Evolutionary conservation across 169 alveolate species (phyloP).

Genomic region (Theileria orientalis): DNA sequence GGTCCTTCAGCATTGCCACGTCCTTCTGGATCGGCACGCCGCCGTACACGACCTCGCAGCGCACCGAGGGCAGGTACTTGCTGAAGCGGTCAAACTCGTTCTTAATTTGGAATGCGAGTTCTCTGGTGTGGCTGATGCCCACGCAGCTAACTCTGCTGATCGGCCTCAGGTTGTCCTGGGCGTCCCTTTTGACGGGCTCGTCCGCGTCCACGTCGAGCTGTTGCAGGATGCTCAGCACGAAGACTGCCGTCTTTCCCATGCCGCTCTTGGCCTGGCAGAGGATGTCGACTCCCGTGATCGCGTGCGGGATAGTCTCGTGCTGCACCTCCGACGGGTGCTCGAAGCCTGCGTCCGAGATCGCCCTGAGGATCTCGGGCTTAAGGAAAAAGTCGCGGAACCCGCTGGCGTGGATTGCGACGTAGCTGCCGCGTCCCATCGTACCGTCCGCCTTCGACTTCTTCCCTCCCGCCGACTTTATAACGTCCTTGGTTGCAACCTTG

Average conservation of each 20-base stretch:
- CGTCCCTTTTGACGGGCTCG: slow-evolving; percentile 58
- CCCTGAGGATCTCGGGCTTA: slow-evolving; percentile 94
- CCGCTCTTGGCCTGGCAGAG: slow-evolving; percentile 99
- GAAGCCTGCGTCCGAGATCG: slow-evolving; percentile 97
- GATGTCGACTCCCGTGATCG: slow-evolving; percentile 96
- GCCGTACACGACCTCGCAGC: slow-evolving; percentile 97
- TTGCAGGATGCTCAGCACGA: slow-evolving; percentile 95
- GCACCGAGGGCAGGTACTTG: slow-evolving; percentile 91
- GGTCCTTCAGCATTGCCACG: slow-evolving; percentile 90
- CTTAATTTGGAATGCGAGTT: slow-evolving; percentile 98
- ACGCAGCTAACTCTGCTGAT: slow-evolving; percentile 82
- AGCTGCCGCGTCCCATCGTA: slow-evolving; percentile 84
- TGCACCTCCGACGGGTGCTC: slow-evolving; percentile 99
- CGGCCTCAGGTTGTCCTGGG: slow-evolving; percentile 30
- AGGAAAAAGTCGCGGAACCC: slow-evolving; percentile 95
- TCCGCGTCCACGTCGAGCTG: slow-evolving; percentile 88
- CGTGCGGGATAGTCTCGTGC: slow-evolving; percentile 98
- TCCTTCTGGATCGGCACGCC: slow-evolving; percentile 95
- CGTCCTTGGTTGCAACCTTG: slow-evolving; percentile 61
- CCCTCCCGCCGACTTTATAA: slow-evolving; percentile 64
- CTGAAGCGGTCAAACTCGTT: slow-evolving; percentile 97
- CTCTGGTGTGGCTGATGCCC: slow-evolving; percentile 98
- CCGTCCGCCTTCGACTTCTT: slow-evolving; percentile 65
- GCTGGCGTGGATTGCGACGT: slow-evolving; percentile 88
- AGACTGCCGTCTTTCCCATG: slow-evolving; percentile 99